phyloP scores from a whole-genome alignment of 2,329 filamentous ascomycete genomes.

The Peltaster fructicola region DNA sequence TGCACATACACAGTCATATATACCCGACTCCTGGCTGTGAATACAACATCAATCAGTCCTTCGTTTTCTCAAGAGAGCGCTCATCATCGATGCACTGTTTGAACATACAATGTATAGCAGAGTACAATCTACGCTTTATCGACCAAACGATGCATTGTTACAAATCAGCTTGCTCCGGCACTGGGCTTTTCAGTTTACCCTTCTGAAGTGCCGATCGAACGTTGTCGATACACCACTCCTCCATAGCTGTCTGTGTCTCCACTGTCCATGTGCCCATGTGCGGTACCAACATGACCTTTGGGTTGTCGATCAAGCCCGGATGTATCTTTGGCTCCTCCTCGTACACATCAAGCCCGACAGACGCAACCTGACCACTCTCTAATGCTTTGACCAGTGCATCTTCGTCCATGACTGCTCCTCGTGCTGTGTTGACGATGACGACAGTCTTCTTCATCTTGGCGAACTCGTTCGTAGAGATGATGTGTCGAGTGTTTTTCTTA shows the following conservation, averaged over 20 bases:
- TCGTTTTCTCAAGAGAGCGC: too few species aligned
- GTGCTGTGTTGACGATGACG: slow-evolving; percentile 66
- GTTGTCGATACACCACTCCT: slow-evolving; percentile 58
- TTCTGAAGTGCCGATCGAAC: slow-evolving; percentile 43
- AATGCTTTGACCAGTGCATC: slow-evolving; percentile 59
- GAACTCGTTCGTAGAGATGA: slow-evolving; percentile 55
- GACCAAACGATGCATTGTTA: too few species aligned
- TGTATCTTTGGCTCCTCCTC: slow-evolving; percentile 67
- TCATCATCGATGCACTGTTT: too few species aligned
- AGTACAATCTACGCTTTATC: too few species aligned
- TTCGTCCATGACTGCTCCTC: slow-evolving; percentile 70
- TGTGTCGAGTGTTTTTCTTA: slow-evolving; percentile 50
- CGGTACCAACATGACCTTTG: slow-evolving; percentile 56
- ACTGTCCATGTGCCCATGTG: slow-evolving; percentile 76
- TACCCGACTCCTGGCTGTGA: too few species aligned
- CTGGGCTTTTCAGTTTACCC: slow-evolving; percentile 47
- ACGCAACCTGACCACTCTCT: slow-evolving; percentile 49
- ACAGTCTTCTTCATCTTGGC: slow-evolving; percentile 60
- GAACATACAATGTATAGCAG: too few species aligned
- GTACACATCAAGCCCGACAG: slow-evolving; percentile 63
- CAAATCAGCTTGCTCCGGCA: slow-evolving; percentile 50
- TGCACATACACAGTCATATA: too few species aligned
- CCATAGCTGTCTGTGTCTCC: slow-evolving; percentile 48
- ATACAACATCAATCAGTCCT: too few species aligned
- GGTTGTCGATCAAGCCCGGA: slow-evolving; percentile 51